Evolutionary conservation across 1,284 basidiomycete species (phyloP).

Genomic region (Boletus semigastroideus): DNA sequence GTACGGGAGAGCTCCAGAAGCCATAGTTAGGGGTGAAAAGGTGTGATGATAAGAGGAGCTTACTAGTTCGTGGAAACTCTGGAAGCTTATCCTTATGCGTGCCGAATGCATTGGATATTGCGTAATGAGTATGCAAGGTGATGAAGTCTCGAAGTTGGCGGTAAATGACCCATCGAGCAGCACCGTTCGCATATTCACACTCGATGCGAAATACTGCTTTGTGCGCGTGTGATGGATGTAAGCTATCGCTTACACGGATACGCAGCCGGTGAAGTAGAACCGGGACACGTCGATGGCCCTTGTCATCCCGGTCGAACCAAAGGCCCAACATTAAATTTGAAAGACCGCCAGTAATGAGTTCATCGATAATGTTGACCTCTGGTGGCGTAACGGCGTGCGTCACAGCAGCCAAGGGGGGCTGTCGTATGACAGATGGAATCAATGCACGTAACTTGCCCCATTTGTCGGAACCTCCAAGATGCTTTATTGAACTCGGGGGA

Average conservation of each 20-base stretch:
- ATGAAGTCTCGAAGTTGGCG: slow-evolving; percentile 93
- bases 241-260: slow-evolving; percentile 81
- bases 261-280: slow-evolving; percentile 85
- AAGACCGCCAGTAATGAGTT: slow-evolving; percentile 80
- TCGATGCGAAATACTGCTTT: slow-evolving; percentile 91
- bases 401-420: slow-evolving; percentile 29
- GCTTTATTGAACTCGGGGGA: slow-evolving; percentile 31
- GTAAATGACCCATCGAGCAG: slow-evolving; percentile 94
- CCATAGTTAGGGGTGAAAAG: background rate
- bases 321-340: slow-evolving; percentile 84
- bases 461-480: slow-evolving; percentile 39
- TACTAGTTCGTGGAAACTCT: slow-evolving; percentile 88
- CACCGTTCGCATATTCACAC: slow-evolving; percentile 96
- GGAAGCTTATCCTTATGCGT: slow-evolving; percentile 78
- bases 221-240: slow-evolving; percentile 76
- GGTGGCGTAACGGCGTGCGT: slow-evolving; percentile 48
- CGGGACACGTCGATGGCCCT: slow-evolving; percentile 80
- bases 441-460: slow-evolving; percentile 67
- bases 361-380: slow-evolving; percentile 78
- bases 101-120: slow-evolving; percentile 80
- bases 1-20: slow-evolving; percentile 71
- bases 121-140: slow-evolving; percentile 88
- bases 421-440: slow-evolving; percentile 53
- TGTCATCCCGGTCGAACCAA: slow-evolving; percentile 92
- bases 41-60: no score